Conservation (phyloP, 352 stramenopile genomes). For the Pythium inflatum region DNA sequence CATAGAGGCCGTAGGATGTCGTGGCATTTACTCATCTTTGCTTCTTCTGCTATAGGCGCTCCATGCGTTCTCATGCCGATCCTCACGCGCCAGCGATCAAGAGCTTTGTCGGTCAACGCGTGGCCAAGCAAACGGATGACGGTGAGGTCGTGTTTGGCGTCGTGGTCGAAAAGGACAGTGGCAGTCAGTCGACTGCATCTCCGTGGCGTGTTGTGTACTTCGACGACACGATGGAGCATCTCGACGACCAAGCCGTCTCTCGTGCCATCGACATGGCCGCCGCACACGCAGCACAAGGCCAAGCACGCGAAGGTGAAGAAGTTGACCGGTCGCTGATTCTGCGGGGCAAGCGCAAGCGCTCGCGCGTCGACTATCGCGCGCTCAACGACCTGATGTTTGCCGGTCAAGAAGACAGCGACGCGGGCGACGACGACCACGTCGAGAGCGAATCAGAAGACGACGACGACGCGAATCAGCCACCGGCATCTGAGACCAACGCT, state of each 20-base stretch:
- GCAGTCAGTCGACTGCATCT: not conserved
- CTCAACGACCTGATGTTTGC: constrained; percentile 83
- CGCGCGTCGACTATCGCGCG: constrained; percentile 76
- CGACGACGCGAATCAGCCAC: too few relatives aligned
- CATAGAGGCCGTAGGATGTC: too few relatives aligned
- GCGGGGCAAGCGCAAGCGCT: constrained; percentile 78
- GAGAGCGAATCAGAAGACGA: constrained; percentile 49
- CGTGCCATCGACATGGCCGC: constrained; percentile 42
- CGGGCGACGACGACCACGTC: constrained; percentile 42
- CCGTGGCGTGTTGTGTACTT: constrained; percentile 63
- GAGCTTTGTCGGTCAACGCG: constrained; percentile 45
- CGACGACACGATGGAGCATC: constrained; percentile 51
- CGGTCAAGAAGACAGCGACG: constrained; percentile 61
- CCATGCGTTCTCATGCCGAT: constrained; percentile 31
- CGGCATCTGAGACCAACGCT: too few relatives aligned
- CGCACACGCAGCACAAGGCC: constrained; percentile 6
- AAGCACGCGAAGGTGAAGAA: constrained; percentile 20
- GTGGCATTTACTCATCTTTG: too few relatives aligned
- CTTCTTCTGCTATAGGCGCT: constrained; percentile 28
- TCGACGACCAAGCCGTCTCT: constrained; percentile 36
- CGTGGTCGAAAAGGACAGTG: constrained; percentile 39
- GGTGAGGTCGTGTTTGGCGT: constrained; percentile 55
- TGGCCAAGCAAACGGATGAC: constrained; percentile 41
- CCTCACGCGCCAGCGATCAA: not conserved
- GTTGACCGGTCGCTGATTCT: constrained; percentile 54